Base-by-base conservation (phyloP, 148 eudicot species). In the Arbutus unedo region DNA sequence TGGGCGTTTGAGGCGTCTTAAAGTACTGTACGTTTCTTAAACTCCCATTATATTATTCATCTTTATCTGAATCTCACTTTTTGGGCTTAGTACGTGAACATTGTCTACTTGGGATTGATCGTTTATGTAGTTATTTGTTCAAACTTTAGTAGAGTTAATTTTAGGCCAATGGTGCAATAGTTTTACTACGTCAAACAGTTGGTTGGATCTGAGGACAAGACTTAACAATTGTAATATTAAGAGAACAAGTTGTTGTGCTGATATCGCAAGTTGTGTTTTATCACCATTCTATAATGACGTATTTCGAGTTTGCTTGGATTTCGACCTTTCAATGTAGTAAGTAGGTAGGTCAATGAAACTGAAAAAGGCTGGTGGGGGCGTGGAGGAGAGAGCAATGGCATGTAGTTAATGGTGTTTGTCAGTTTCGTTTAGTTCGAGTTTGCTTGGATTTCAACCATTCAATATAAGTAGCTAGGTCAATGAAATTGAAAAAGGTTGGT, bases 1-100 rank as follows among this genome's bases (percentile, higher is more conserved):
- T 80, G 98, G 95, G 76, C 91, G 98, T 59, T 82, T 90, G 91
- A 90, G 76, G 91, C 91, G 84, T 55, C 93, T 90, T 38, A 90
- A 85, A 84, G 86, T 88, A 80, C 90, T 90, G 92, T 90, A 90
- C 18, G 51, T 47, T 77, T 73, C 77, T 70, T 68, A 53, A 53
- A 57, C 59, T 75, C 49, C 44, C 62, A 19, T 16, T 43, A 49
- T 54, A 50, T 64, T 75, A 7, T 3, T 82, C 6, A 5, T 41
- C 14, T 14, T 71, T 59, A 31, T 50, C 25, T 76, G 18, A 72
- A 53, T 49, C 45, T 48, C 23, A 31, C 60, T 77, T 14, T 56
- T 64, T 64, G 9, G 38, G 19, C 21, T 64, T 64, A 64, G 68
- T 8, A n/a, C 3, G 60, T 56, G 72, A 21, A 76, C 4, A 38